These are phyloP conservation scores for Fraxinus floribunda DNA, from an alignment of 305 asterid species.

Conservation along the genomic window DNA sequence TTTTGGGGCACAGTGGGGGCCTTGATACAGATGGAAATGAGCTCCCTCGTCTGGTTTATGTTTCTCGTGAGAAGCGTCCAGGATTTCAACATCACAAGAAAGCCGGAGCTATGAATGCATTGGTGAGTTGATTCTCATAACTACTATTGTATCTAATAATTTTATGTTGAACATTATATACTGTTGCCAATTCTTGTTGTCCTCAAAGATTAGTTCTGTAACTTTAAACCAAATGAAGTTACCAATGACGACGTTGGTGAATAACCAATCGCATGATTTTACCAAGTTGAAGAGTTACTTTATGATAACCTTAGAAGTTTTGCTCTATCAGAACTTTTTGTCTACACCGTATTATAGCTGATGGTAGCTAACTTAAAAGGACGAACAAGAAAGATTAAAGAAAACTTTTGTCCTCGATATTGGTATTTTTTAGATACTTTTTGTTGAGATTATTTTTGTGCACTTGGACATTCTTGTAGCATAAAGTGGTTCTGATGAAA, in stretches of 20 bases:
- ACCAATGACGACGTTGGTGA: not conserved
- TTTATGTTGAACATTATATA: not conserved
- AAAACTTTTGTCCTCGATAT: not conserved
- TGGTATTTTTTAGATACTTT: not conserved
- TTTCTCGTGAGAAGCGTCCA: slow-evolving; percentile 96
- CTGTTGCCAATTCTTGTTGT: not conserved
- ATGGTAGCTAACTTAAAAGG: not conserved
- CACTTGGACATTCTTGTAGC: not conserved
- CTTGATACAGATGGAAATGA: slow-evolving; percentile 88
- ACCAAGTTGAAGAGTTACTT: not conserved
- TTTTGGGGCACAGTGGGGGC: slow-evolving; percentile 90
- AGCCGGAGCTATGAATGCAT: slow-evolving; percentile 98
- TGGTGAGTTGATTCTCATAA: slow-evolving; percentile 50
- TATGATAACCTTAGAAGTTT: not conserved
- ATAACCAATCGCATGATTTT: not conserved
- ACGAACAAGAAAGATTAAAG: not conserved
- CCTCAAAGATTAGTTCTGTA: not conserved
- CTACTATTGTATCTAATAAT: not conserved
- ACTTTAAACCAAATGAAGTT: not conserved
- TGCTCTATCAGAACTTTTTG: not conserved
- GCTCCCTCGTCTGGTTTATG: slow-evolving; percentile 92
- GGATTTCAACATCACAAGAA: slow-evolving; percentile 99
- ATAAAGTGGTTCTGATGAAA: not conserved
- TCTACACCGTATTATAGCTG: not conserved
- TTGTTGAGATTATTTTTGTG: not conserved